Evolutionary conservation across 306 rosid species (phyloP).

Genomic region (Lithocarpus polystachyus): DNA sequence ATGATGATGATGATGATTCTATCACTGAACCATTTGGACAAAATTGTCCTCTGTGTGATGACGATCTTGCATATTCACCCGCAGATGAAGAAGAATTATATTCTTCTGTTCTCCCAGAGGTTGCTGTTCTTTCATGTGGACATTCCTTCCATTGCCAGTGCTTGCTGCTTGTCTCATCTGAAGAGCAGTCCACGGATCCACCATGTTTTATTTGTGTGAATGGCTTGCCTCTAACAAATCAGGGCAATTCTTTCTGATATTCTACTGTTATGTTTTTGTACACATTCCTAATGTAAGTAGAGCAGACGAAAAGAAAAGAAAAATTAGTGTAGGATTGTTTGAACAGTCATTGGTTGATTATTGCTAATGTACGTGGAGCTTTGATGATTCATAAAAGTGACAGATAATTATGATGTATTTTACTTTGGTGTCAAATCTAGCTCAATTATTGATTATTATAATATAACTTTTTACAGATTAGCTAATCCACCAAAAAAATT

Average conservation of each 20-base stretch:
- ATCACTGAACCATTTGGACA: neutral
- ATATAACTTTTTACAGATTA: neutral
- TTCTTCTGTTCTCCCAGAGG: neutral
- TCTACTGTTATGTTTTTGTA: neutral
- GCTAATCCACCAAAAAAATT: neutral
- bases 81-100: neutral
- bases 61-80: neutral
- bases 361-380: neutral
- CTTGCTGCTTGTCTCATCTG: neutral
- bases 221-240: neutral
- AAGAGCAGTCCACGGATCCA: neutral
- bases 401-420: neutral
- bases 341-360: neutral
- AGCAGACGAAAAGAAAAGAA: too few relatives aligned
- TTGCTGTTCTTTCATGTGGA: conserved; percentile 15
- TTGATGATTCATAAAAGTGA: neutral
- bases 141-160: conserved; percentile 18
- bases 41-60: conserved; percentile 7
- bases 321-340: too few relatives aligned
- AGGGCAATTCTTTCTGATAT: neutral
- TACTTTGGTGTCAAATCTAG: neutral
- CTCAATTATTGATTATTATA: neutral
- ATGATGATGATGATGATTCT: neutral
- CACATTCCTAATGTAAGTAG: too few relatives aligned
- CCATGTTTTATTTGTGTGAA: conserved; percentile 5